Evolutionary conservation across 2,329 filamentous ascomycete species (phyloP), one percentile per base, ranked within the genome.

Genomic region (Trichoderma semiorbis): DNA sequence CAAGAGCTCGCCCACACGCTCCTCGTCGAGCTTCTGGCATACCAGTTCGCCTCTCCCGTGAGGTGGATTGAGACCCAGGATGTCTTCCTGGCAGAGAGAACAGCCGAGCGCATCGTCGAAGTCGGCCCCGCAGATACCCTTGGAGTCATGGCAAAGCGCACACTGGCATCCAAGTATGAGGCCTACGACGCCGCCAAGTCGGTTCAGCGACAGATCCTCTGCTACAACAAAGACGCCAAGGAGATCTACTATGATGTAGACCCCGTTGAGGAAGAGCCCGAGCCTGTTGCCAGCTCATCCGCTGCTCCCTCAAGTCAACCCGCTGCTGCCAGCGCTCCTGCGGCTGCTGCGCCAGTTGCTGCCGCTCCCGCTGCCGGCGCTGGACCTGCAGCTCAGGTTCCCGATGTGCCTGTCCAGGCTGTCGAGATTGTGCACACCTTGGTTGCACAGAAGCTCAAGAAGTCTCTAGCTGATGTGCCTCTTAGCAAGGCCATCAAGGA

Each of bases 41-140:
- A 98, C 85, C 96, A 99, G 83, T 99, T 99, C 83, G 96, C 96
- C 78, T 98, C 95, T 69, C 96, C 96, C 65, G 96, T 99, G 78
- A 92, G 96, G 91, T 99, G 96, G 96, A 99, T 99, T 84, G 96
- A 99, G 85, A 99, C 96, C 70, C 96, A 99, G 85, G 96, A 99
- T 95, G 96, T 99, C 78, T 96, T 99, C 80, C 92, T 99, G 78
- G 95, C 92, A 75, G 94, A 98, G 84, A 96, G 97, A 85, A 92
- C 91, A 67, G 97, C 96, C 65, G 96, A 99, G 88, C 91, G 96
- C 80, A 97, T 99, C 80, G 96, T 99, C 78, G 96, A 99, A 84
- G 92, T 99, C 78, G 96, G 96, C 81, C 96, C 96, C 30, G 95
- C 95, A 78, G 95, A 99, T 83, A 99, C 96, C 30, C 90, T 99